Conservation (phyloP, 768 basidiomycete genomes). For the Guyanaporus albipodus region DNA sequence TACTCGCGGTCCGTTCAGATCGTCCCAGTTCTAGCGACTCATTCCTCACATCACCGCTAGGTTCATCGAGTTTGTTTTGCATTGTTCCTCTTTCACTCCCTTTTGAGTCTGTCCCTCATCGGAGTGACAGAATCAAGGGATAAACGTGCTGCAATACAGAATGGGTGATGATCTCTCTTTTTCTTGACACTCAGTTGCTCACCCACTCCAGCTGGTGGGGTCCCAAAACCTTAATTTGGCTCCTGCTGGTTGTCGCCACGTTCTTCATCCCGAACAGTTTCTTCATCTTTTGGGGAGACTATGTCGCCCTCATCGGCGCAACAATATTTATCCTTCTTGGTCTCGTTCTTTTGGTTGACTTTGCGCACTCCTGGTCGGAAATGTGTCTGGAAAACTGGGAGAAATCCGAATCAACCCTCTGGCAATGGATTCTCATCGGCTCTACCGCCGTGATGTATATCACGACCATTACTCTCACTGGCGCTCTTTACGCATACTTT, state of each 20-base stretch:
- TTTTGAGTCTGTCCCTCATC: conserved; percentile 74
- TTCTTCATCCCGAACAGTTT: conserved; percentile 96
- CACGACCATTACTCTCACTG: conserved; percentile 79
- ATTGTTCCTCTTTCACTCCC: conserved; percentile 79
- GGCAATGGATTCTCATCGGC: conserved; percentile 95
- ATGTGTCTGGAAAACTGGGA: conserved; percentile 97
- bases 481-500: conserved; percentile 89
- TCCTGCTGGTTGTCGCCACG: conserved; percentile 71
- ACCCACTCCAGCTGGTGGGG: conserved; percentile 85
- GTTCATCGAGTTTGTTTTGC: conserved; percentile 98
- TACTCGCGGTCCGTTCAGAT: conserved; percentile 71
- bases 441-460: conserved; percentile 90
- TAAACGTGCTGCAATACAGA: conserved; percentile 93
- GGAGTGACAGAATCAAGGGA: conserved; percentile 88
- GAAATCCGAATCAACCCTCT: conserved; percentile 76
- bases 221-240: conserved; percentile 88
- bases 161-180: conserved; percentile 59
- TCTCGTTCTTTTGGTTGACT: conserved; percentile 95
- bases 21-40: not conserved
- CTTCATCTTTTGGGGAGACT: conserved; percentile 99
- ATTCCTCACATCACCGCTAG: conserved; percentile 32
- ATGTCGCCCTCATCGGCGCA: conserved; percentile 86
- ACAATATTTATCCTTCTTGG: conserved; percentile 96
- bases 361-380: conserved; percentile 98
- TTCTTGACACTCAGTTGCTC: conserved; percentile 8